A percentile compares a stretch with the other conserved stretches of the same genome.
These are phyloP conservation scores for Leccinellum rugosiceps DNA, from an alignment of 768 basidiomycete genomes.

Conservation along the genomic window DNA sequence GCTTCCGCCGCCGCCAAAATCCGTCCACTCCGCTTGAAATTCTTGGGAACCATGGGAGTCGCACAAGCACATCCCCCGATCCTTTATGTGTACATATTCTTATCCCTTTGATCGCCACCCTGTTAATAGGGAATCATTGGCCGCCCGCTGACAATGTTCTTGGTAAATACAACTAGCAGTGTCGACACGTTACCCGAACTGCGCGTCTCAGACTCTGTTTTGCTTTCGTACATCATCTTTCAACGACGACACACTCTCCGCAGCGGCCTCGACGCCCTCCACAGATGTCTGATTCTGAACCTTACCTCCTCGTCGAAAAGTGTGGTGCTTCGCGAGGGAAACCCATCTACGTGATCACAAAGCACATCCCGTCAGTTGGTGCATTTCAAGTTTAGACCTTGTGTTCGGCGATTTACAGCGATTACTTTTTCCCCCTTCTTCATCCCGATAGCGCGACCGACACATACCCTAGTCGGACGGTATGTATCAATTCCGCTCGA, in stretches of 20 bases:
- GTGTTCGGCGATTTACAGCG: slow-evolving; percentile 16
- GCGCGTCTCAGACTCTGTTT: slow-evolving; percentile 16
- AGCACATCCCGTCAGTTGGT: slow-evolving; percentile 39
- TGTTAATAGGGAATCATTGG: slow-evolving; percentile 24
- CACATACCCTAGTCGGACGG: slow-evolving; percentile 33
- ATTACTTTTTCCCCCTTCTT: not conserved
- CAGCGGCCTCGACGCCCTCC: slow-evolving; percentile 7
- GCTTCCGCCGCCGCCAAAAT: slow-evolving; percentile 16
- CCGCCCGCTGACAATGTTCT: slow-evolving; percentile 25
- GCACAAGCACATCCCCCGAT: slow-evolving; percentile 22
- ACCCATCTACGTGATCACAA: slow-evolving; percentile 43
- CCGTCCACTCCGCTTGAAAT: slow-evolving; percentile 17
- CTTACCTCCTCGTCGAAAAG: slow-evolving; percentile 40
- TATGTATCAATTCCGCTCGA: slow-evolving; percentile 16
- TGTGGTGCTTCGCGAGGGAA: slow-evolving; percentile 40
- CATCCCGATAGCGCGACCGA: slow-evolving; percentile 28
- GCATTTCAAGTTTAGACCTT: slow-evolving; percentile 4
- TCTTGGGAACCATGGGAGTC: slow-evolving; percentile 16
- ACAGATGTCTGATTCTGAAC: slow-evolving; percentile 29
- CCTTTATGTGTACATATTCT: slow-evolving; percentile 32
- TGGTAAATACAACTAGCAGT: slow-evolving; percentile 29
- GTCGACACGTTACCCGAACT: slow-evolving; percentile 25
- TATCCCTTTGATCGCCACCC: slow-evolving; percentile 26
- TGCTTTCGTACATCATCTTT: slow-evolving; percentile 25
- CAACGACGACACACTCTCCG: slow-evolving; percentile 8